Evolutionary conservation across 2,329 filamentous ascomycete species (phyloP), one percentile per base, ranked within the genome.

Genomic region (Purpureocillium takamizusanense): DNA sequence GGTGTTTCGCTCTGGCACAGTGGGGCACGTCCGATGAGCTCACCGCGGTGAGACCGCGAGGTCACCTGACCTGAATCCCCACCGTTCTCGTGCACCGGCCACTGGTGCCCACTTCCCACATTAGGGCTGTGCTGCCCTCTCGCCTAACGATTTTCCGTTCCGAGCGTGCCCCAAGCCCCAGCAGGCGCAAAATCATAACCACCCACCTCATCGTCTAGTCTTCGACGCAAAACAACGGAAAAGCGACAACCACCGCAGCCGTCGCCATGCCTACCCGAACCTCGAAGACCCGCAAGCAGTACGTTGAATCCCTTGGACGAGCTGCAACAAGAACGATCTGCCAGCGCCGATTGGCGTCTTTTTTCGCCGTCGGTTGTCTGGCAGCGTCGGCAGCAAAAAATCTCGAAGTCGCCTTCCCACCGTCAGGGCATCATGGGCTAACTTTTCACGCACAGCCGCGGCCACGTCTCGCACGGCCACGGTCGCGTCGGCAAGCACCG

Each of bases 401-500:
- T 14, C 2, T 25, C 21, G 10, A 25, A 25, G 6, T 25, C 21
- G 14, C 13, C n/a, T n/a, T n/a, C n/a, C 6, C 28, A 33, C 18
- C 15, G 38, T 5, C 23, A 13, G 36, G 11, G 37, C 48, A 36
- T 36, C 9, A 15, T 32, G 25, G 36, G 38, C 46, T 50, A 41
- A 50, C 46, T 33, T 35, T 52, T 47, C 50, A 44, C 45, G 49
- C 38, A 59, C 64, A 88, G 83, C 77, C 88, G 90, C 77, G 90
- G 90, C 71, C 87, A 98, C 76, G 92, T 98, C 67, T 94, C 86
- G 64, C 87, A 88, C 78, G 92, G 92, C 78, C 82, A 97, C 72
- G 90, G 92, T 77, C 90, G 90, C 81, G 71, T 97, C 66, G 92
- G 92, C 69, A 97, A 97, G 85, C 89, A 95, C 84, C 78, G 92